These are phyloP conservation scores for Sistotremastrum niveocremeum DNA, from an alignment of 768 basidiomycete species.

Conservation along the genomic window DNA sequence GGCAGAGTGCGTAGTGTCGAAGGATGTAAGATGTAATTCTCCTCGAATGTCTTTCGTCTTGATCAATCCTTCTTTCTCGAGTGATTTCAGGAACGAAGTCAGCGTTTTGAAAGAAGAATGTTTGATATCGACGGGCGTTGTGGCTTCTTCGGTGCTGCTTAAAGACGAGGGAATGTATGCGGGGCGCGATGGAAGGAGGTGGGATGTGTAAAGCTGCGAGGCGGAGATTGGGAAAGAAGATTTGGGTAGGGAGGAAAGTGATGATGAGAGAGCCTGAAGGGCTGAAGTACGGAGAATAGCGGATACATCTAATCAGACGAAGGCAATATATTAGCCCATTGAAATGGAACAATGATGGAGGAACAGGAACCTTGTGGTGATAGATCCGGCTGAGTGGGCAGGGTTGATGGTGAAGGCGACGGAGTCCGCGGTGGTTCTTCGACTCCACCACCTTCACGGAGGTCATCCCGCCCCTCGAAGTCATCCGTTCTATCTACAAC, in stretches of 20 bases:
- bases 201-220: slow-evolving; percentile 61
- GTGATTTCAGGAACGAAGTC: slow-evolving; percentile 61
- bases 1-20: slow-evolving; percentile 42
- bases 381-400: neutral
- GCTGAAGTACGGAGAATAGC: slow-evolving; percentile 45
- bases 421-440: neutral
- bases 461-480: neutral
- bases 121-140: slow-evolving; percentile 52
- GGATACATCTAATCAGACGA: slow-evolving; percentile 32
- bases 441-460: neutral
- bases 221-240: slow-evolving; percentile 64
- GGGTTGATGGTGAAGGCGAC: neutral
- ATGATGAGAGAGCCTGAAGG: slow-evolving; percentile 48
- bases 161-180: slow-evolving; percentile 36
- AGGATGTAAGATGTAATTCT: slow-evolving; percentile 21
- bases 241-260: slow-evolving; percentile 30
- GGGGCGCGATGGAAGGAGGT: slow-evolving; percentile 69
- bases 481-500: neutral
- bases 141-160: no score
- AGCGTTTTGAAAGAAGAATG: slow-evolving; percentile 72
- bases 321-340: no score
- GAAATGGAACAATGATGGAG: neutral
- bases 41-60: slow-evolving; percentile 62
- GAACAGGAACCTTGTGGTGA: slow-evolving; percentile 1
- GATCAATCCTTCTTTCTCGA: slow-evolving; percentile 62